A percentile compares a stretch with the other conserved stretches of the same genome.
Conservation (phyloP, 148 eudicot genomes). For the Salicornia ramosissima region DNA sequence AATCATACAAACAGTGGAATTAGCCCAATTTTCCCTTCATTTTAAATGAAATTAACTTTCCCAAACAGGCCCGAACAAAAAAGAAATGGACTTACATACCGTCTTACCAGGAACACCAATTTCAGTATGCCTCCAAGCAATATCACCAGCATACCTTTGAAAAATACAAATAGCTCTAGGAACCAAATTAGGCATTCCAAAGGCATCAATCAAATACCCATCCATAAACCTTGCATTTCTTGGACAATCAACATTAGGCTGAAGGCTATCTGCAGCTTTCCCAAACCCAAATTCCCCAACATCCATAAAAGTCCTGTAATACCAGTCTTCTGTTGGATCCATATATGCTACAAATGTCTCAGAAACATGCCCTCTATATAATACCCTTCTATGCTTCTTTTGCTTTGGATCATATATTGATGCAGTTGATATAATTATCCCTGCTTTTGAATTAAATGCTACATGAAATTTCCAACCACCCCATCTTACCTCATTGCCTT, state of each 20-base stretch:
- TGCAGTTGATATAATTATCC: conserved; percentile 69
- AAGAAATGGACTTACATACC: conserved; percentile 31
- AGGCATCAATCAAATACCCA: conserved; percentile 57
- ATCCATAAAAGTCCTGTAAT: conserved; percentile 73
- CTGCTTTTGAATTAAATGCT: conserved; percentile 63
- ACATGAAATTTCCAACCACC: conserved; percentile 75
- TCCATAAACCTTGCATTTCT: conserved; percentile 55
- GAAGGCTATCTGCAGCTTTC: conserved; percentile 48
- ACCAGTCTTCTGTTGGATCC: conserved; percentile 82
- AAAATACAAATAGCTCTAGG: conserved; percentile 60
- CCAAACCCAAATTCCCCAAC: conserved; percentile 87
- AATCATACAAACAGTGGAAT: too few relatives aligned
- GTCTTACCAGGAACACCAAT: conserved; percentile 70
- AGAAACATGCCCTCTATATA: conserved; percentile 78
- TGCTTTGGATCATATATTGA: conserved; percentile 41
- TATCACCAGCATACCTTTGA: conserved; percentile 58
- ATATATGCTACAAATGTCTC: conserved; percentile 91
- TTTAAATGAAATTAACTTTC: neutral
- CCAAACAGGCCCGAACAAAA: neutral
- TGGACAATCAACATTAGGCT: conserved; percentile 63
- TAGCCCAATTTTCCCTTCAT: too few relatives aligned
- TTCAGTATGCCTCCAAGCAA: conserved; percentile 85
- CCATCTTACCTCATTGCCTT: conserved; percentile 53
- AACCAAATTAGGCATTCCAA: conserved; percentile 46
- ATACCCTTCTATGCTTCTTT: conserved; percentile 37